These are phyloP conservation scores for Striga asiatica DNA, from an alignment of 257 asterid genomes.

Conservation along the genomic window DNA sequence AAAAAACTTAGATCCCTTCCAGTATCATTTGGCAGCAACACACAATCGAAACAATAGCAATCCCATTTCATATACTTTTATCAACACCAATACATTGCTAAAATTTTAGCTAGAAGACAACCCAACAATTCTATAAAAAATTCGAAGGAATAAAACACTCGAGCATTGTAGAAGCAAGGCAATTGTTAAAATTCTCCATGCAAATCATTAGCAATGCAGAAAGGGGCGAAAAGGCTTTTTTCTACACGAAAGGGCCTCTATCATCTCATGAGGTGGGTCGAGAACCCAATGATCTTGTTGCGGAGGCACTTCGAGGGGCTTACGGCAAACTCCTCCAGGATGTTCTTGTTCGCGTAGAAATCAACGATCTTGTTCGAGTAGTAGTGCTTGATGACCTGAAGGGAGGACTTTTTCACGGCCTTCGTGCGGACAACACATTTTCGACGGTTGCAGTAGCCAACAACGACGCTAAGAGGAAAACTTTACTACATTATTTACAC, in stretches of 20 bases:
- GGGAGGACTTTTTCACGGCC: conserved; percentile 39
- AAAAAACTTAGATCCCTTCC: not conserved
- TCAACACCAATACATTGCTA: not conserved
- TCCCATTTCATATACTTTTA: too few species aligned
- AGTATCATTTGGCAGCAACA: not conserved
- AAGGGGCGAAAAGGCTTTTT: too few species aligned
- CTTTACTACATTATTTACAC: too few species aligned
- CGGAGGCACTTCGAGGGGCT: conserved; percentile 50
- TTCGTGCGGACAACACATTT: conserved; percentile 38
- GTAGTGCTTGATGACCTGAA: conserved; percentile 34
- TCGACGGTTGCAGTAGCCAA: too few species aligned
- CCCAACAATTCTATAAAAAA: not conserved
- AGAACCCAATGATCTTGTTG: conserved; percentile 48
- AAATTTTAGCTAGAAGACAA: not conserved
- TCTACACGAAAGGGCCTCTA: too few species aligned
- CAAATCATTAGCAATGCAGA: too few species aligned
- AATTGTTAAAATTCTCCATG: too few species aligned
- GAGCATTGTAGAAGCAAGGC: too few species aligned
- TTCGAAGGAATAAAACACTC: too few species aligned
- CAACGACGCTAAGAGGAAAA: too few species aligned
- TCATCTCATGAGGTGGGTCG: conserved; percentile 45
- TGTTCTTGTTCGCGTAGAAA: conserved; percentile 47
- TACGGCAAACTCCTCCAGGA: conserved; percentile 38
- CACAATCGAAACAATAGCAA: not conserved
- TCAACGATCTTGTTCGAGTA: conserved; percentile 41